Conservation (phyloP, 345 rosid genomes). For the Fremontodendron californicum region DNA sequence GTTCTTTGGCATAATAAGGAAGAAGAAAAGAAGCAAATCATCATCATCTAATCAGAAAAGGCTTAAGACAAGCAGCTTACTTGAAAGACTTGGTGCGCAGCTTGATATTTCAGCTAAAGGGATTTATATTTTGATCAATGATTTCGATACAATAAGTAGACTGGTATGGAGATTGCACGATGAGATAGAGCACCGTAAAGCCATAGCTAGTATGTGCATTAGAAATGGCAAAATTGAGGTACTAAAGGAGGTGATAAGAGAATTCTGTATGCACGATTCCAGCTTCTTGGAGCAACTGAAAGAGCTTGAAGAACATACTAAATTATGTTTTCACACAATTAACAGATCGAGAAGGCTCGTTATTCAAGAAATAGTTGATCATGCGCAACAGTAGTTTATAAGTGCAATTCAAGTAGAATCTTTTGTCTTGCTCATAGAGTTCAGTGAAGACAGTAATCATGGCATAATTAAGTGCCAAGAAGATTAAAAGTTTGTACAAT, state of each 20-base stretch:
- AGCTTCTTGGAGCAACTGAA: slow-evolving; percentile 60
- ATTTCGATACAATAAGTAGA: slow-evolving; percentile 65
- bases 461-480: not conserved
- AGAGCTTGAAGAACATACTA: slow-evolving; percentile 78
- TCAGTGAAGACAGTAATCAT: not conserved
- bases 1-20: slow-evolving; percentile 30
- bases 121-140: slow-evolving; percentile 65
- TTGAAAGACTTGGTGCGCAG: slow-evolving; percentile 46
- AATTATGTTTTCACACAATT: slow-evolving; percentile 68
- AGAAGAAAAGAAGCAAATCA: slow-evolving; percentile 29
- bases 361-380: slow-evolving; percentile 38
- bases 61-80: slow-evolving; percentile 28
- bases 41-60: slow-evolving; percentile 7
- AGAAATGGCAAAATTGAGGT: slow-evolving; percentile 51
- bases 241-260: slow-evolving; percentile 56
- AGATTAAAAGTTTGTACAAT: not conserved
- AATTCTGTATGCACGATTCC: slow-evolving; percentile 35
- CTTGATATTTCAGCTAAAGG: slow-evolving; percentile 81
- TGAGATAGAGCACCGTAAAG: slow-evolving; percentile 61
- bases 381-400: not conserved
- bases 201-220: slow-evolving; percentile 46
- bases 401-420: not conserved
- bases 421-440: not conserved
- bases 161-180: slow-evolving; percentile 53
- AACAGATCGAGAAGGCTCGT: slow-evolving; percentile 69